Evolutionary conservation across 1,284 basidiomycete species (phyloP), one percentile per base, ranked within the genome.

Genomic region (Pulveroboletus sp.): DNA sequence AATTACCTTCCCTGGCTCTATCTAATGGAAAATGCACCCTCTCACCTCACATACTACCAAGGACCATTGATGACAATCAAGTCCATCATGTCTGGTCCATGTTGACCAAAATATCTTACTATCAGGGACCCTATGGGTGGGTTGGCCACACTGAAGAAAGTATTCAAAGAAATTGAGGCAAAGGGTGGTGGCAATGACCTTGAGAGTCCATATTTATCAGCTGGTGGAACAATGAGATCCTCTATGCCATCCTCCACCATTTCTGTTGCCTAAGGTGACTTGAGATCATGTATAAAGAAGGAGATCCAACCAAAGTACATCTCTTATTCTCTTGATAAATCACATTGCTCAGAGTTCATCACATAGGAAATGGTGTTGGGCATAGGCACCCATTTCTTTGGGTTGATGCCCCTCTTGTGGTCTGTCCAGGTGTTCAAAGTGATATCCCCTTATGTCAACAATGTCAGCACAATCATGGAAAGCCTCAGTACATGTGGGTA

Each of bases 331-430:
- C 36, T 33, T 9, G 7, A 13, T 29, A 15, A 11, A 1, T n/a
- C 17, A 13, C 13, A 7, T 19, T 41, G 32, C 41, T 54, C 1
- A 46, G n/a, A 4, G n/a, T 4, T 8, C 17, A 9, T 9, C 37
- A 16, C 10, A 48, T 32, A 71, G 66, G 70, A 71, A 32, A 60
- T 51, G 49, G 53, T 72, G 24, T 43, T 68, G 48, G 58, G 67
- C 4, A 72, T 72, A 69, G 68, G 67, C 4, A 64, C 67, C 37
- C 70, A 71, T 43, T 71, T 69, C 47, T 69, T 72, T 36, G 65
- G 68, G 9, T 26, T 6, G 13, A 69, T 72, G 67, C 63, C 63
- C 19, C 48, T 39, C 15, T 40, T 68, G 36, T 65, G 56, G 56
- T 69, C 61, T 4, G 68, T 60, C 21, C 65, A 63, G 12, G 62